Evolutionary conservation across 176 grass and related monocot species (phyloP).

Genomic region (Phoenix roebelenii): DNA sequence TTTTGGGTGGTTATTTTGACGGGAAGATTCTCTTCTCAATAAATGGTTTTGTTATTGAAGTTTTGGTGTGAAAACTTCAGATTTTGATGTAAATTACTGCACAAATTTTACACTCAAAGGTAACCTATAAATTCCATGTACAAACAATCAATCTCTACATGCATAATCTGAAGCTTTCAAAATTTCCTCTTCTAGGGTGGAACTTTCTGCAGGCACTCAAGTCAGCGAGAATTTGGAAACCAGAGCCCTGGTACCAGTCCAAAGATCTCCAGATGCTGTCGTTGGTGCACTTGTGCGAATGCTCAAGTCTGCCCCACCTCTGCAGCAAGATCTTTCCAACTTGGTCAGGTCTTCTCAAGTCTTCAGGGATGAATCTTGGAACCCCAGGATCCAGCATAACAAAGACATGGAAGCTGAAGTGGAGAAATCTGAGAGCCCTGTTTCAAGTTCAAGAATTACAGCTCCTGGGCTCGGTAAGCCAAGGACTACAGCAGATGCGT

Average conservation of each 20-base stretch:
- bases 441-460: constrained; percentile 24
- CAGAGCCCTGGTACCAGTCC: constrained; percentile 5
- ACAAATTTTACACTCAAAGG: too few species aligned
- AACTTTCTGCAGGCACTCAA: constrained; percentile 26
- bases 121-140: too few species aligned
- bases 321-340: constrained; percentile 26
- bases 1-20: too few species aligned
- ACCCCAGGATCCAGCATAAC: constrained; percentile 9
- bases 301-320: constrained; percentile 46
- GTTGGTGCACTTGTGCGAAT: constrained; percentile 53
- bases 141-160: too few species aligned
- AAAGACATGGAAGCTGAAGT: constrained; percentile 16
- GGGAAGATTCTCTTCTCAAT: too few species aligned
- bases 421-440: constrained; percentile 18
- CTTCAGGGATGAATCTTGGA: constrained; percentile 24
- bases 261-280: constrained; percentile 43
- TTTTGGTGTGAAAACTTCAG: too few species aligned
- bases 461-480: constrained; percentile 17
- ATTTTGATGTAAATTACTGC: too few species aligned
- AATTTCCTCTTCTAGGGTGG: constrained; percentile 22
- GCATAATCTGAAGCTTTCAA: too few species aligned
- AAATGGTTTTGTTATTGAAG: too few species aligned
- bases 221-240: constrained; percentile 2
- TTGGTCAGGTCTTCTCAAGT: constrained; percentile 10
- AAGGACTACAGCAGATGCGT: constrained; percentile 40